Percentiles rank a stretch among this genome's conserved stretches.
phyloP scores from a whole-genome alignment of 1,284 basidiomycete species.

The Leccinum angustisporum region DNA sequence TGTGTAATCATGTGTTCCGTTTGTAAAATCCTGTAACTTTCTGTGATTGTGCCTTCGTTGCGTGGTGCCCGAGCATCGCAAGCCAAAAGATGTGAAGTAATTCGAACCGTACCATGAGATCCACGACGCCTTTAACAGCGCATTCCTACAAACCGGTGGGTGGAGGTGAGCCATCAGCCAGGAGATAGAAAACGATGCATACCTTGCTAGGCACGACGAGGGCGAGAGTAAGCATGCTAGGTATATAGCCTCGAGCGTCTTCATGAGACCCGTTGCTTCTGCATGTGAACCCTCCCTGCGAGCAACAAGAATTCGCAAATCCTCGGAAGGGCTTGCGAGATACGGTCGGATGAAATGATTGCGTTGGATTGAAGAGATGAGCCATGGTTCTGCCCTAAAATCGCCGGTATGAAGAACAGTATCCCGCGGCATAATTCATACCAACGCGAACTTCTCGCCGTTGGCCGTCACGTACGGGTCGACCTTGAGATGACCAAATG shows the following conservation, averaged over 20 bases:
- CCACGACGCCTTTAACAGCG: conserved; percentile 67
- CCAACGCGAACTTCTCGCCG: conserved; percentile 44
- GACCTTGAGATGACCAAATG: conserved; percentile 66
- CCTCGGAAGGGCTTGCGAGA: conserved; percentile 39
- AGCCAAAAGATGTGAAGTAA: not conserved
- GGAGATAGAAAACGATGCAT: conserved; percentile 7
- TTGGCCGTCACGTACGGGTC: conserved; percentile 46
- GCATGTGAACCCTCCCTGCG: conserved; percentile 26
- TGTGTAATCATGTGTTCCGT: no score
- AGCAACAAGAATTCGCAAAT: conserved; percentile 28
- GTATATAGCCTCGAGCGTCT: conserved; percentile 77
- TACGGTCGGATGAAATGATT: conserved; percentile 76
- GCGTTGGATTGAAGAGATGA: conserved; percentile 23
- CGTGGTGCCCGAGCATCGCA: no score
- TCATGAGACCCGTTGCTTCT: conserved; percentile 24
- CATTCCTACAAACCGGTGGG: conserved; percentile 45
- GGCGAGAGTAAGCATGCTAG: conserved; percentile 60
- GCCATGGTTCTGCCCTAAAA: conserved; percentile 39
- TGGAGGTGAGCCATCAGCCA: not conserved
- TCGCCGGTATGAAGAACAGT: conserved; percentile 91
- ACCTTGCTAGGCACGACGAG: conserved; percentile 74
- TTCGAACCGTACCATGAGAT: conserved; percentile 65
- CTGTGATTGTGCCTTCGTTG: no score
- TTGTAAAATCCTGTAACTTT: no score
- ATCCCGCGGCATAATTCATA: conserved; percentile 36